phyloP scores from a whole-genome alignment of 2,329 filamentous ascomycete species.

The Fusarium sp. region DNA sequence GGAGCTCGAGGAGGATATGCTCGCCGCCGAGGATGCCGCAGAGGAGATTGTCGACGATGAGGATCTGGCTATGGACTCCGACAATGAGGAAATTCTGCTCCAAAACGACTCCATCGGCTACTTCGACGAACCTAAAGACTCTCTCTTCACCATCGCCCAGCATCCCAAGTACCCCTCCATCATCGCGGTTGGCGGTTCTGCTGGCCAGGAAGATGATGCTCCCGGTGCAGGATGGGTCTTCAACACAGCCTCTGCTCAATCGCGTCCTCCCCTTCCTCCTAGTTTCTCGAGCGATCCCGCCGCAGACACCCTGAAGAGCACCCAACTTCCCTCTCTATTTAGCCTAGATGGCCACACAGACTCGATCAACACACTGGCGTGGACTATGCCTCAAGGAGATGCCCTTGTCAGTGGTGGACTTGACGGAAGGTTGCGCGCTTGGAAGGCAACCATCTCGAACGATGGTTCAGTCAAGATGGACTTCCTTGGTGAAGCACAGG shows the following conservation, averaged over 20 bases:
- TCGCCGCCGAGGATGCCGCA: slow-evolving; percentile 71
- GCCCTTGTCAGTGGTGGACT: slow-evolving; percentile 88
- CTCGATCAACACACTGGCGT: slow-evolving; percentile 86
- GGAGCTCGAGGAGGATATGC: slow-evolving; percentile 51
- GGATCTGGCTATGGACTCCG: slow-evolving; percentile 84
- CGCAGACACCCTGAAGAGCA: slow-evolving; percentile 58
- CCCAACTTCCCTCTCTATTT: slow-evolving; percentile 71
- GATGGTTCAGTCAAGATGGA: slow-evolving; percentile 60
- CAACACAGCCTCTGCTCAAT: slow-evolving; percentile 72
- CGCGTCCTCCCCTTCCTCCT: slow-evolving; percentile 75
- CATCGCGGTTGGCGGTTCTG: slow-evolving; percentile 84
- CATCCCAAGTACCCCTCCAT: slow-evolving; percentile 83
- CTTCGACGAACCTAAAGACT: slow-evolving; percentile 90
- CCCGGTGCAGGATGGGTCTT: slow-evolving; percentile 87
- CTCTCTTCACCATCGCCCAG: slow-evolving; percentile 93
- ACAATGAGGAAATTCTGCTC: slow-evolving; percentile 79
- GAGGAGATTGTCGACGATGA: slow-evolving; percentile 77
- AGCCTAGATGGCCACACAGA: slow-evolving; percentile 91
- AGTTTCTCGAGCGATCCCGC: slow-evolving; percentile 76
- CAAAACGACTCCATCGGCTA: slow-evolving; percentile 94
- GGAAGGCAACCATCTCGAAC: slow-evolving; percentile 61
- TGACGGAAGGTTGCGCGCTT: slow-evolving; percentile 83
- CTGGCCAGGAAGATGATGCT: slow-evolving; percentile 65
- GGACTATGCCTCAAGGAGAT: slow-evolving; percentile 84
- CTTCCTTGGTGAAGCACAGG: slow-evolving; percentile 80